Evolutionary conservation across 2,329 filamentous ascomycete species (phyloP), one percentile per base, ranked within the genome.

Genomic region (Colletotrichum godetiae): DNA sequence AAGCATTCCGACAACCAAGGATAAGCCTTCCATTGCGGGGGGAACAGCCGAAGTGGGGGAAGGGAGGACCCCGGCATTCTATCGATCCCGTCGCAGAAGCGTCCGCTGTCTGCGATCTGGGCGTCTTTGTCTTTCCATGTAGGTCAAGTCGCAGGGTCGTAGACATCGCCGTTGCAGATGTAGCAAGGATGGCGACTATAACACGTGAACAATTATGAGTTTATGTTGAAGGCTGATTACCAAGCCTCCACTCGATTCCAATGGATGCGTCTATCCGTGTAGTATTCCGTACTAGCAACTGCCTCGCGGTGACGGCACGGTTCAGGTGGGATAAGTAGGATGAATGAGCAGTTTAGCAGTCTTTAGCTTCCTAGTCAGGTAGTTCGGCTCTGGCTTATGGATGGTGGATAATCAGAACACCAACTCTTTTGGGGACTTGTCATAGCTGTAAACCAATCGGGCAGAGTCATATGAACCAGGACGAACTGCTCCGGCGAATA

Each of bases 1-100:
- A 75, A 98, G 42, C 37, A 31, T 33, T 62, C 92, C 42, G 59
- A 95, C 96, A 81, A 96, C 94, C 95, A 97, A 57, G 57, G 64
- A 57, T 62, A 12, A 59, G 68, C 19, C 42, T 24, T 53, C 15
- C 22, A 19, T 24, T 29, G 62, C 62, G 67, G 55, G 55, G 63
- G 62, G 15, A 27, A 55, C 31, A 67, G 11, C 62, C 22, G 22
- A n/a, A 37, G 61, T 19, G 24, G 31, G 11, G 52, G n/a, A 11
- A 49, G 15, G 57, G 49, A 56, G 22, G 37, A 19, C 55, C 56
- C 46, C 56, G 42, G 6, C 42, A 49, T 46, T 67, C 63, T 56
- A 15, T 52, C 11, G 19, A 31, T 33, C 31, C 55, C 53, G 19
- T n/a, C 15, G 29, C 27, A n/a, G 22, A 22, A 31, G 49, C 58